A percentile compares a stretch with the other conserved stretches of the same genome.
These are phyloP conservation scores for Cryphonectria naterciae DNA, from an alignment of 2,329 filamentous ascomycete genomes.

Conservation along the genomic window DNA sequence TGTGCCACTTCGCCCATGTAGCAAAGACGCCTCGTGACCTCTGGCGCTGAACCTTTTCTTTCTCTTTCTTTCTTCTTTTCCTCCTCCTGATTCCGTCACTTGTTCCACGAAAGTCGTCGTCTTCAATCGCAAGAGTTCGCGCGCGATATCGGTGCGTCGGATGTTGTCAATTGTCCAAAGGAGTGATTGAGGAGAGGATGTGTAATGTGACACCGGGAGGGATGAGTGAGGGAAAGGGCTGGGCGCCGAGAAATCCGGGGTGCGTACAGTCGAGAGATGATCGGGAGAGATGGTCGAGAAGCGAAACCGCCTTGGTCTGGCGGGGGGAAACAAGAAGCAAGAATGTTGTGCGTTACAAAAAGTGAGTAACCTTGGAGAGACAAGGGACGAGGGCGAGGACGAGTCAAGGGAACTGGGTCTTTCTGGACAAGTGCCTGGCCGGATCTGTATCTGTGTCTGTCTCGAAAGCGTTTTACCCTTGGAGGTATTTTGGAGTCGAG, in stretches of 20 bases:
- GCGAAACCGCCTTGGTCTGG: not conserved
- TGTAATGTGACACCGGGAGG: slow-evolving; percentile 32
- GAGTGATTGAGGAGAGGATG: slow-evolving; percentile 15
- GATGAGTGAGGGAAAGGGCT: slow-evolving; percentile 38
- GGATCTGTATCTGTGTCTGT: slow-evolving; percentile 28
- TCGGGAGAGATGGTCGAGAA: not conserved
- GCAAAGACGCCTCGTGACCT: not conserved
- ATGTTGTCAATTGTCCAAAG: not conserved
- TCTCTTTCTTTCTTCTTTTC: too few species aligned
- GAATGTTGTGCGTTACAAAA: not conserved
- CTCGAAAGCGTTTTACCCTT: slow-evolving; percentile 38
- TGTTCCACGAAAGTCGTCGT: not conserved
- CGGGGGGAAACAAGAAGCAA: not conserved
- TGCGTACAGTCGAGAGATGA: slow-evolving; percentile 30
- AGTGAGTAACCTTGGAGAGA: not conserved
- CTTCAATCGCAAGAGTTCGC: not conserved
- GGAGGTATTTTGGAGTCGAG: slow-evolving; percentile 27
- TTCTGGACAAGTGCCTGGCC: slow-evolving; percentile 18
- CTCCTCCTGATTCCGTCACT: not conserved
- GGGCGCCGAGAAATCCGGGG: slow-evolving; percentile 46
- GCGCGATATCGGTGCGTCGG: not conserved
- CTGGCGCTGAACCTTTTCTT: not conserved
- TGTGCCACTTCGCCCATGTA: not conserved
- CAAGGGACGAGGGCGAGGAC: slow-evolving; percentile 17
- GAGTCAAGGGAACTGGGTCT: slow-evolving; percentile 19